Evolutionary conservation across 1,139 yeast species (phyloP), one percentile per base, ranked within the genome.

Genomic region (Candida tropicalis): DNA sequence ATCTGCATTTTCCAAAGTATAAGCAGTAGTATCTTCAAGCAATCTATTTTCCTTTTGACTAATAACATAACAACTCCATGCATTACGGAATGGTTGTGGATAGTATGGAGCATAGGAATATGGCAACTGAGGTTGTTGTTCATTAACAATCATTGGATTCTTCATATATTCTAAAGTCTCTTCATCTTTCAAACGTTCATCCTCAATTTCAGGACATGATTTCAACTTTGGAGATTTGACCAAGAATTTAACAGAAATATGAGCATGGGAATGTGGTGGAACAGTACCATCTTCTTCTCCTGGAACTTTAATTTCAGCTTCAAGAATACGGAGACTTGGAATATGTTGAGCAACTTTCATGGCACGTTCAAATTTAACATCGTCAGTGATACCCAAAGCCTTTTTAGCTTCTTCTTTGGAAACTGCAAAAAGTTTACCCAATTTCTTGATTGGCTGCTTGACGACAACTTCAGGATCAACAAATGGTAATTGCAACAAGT

Each of bases 261-360:
- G 91, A 9, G 89, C 82, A 46, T 77, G 79, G 2, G 98, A 80
- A 38, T 69, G 63, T 27, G 97, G 95, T 3, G 96, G 79, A 10
- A 93, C 86, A 27, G 73, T 70, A 2, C 48, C 49, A 16, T 41
- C 41, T 22, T 69, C 64, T 68, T 91, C 98, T 29, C 98, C 99
- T 3, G 97, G 95, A 35, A 91, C 97, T 50, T 80, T 77, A 65
- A 91, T 89, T 45, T 78, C 81, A 37, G 96, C 84, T 42, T 80
- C 81, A 35, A 90, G 53, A 16, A 91, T 70, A 54, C 87, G 82
- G 45, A 93, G 66, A 37, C 73, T 68, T 34, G 98, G 97, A 34
- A 89, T 79, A 41, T 74, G 70, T 5, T 75, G 60, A 2, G 95
- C 96, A 44, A 84, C 76, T 10, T 71, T 65, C 40, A 85, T 60